Evolutionary conservation across 2,329 filamentous ascomycete genomes (phyloP).

Genomic region (Knufia petricola): DNA sequence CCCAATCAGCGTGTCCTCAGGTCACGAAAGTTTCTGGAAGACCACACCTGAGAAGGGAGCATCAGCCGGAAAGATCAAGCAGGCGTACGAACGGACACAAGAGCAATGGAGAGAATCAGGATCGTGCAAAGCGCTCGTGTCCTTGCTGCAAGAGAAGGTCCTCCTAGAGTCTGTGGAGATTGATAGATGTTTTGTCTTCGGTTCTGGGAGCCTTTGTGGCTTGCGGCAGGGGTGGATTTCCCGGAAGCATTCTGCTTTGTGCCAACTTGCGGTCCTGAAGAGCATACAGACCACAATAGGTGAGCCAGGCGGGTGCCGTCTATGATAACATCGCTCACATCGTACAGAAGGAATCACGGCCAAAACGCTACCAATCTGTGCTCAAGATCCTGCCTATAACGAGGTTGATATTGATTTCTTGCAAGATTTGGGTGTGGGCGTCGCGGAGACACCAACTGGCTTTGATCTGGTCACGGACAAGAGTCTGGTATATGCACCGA

Average conservation of each 20-base stretch:
- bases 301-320: not conserved
- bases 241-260: not conserved
- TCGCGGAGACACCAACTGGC: not conserved
- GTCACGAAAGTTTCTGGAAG: not conserved
- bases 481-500: conserved; percentile 6
- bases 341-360: not conserved
- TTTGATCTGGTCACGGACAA: conserved; percentile 8
- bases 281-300: conserved; percentile 5
- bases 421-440: not conserved
- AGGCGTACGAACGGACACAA: not conserved
- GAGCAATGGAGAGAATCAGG: conserved; percentile 4
- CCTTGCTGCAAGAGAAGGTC: conserved; percentile 1
- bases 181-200: conserved; percentile 9
- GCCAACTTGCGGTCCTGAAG: conserved; percentile 5
- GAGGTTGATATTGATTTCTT: conserved; percentile 9
- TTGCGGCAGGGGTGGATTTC: conserved; percentile 6
- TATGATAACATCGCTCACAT: not conserved
- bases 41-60: conserved; percentile 1
- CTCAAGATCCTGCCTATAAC: conserved; percentile 10
- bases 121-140: conserved; percentile 1
- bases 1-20: not conserved
- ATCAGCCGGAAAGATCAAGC: not conserved
- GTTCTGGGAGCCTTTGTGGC: conserved; percentile 9
- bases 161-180: not conserved
- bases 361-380: not conserved